A percentile compares a stretch with the other conserved stretches of the same genome.
These are phyloP conservation scores for Globisporangium takayamanum DNA, from an alignment of 352 stramenopile genomes.

Conservation along the genomic window DNA sequence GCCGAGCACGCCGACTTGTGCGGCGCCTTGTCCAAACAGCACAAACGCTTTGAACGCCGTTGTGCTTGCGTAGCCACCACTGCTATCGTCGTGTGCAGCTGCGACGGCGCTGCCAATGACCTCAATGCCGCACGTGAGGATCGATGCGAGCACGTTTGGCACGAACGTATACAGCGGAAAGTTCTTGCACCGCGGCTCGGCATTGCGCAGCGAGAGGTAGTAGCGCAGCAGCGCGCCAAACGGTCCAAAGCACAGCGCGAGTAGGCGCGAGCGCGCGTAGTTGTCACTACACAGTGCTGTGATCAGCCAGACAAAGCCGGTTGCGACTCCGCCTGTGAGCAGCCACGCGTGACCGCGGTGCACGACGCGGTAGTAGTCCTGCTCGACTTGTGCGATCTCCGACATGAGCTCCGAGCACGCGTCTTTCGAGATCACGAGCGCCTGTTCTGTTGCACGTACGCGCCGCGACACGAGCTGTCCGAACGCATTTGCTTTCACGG, in stretches of 20 bases:
- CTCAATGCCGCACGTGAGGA: conserved; percentile 36
- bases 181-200: conserved; percentile 32
- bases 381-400: conserved; percentile 40
- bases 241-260: conserved; percentile 48
- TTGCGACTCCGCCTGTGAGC: conserved; percentile 15
- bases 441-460: conserved; percentile 37
- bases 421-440: conserved; percentile 28
- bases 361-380: conserved; percentile 32
- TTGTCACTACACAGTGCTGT: conserved; percentile 39
- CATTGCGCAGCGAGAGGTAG: conserved; percentile 50
- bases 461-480: conserved; percentile 33
- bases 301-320: conserved; percentile 35
- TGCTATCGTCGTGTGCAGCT: conserved; percentile 16
- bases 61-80: conserved; percentile 5
- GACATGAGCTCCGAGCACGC: conserved; percentile 36
- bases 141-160: conserved; percentile 50
- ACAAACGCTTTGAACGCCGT: conserved; percentile 32
- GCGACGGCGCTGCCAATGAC: conserved; percentile 30
- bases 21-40: conserved; percentile 34
- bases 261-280: conserved; percentile 40
- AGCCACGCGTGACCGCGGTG: conserved; percentile 29
- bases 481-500: conserved; percentile 41
- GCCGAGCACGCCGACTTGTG: conserved; percentile 49
- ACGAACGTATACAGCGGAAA: conserved; percentile 63
- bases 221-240: conserved; percentile 54